Evolutionary conservation across 176 grass and related monocot genomes (phyloP).

Genomic region (Cenchrus purpureus): DNA sequence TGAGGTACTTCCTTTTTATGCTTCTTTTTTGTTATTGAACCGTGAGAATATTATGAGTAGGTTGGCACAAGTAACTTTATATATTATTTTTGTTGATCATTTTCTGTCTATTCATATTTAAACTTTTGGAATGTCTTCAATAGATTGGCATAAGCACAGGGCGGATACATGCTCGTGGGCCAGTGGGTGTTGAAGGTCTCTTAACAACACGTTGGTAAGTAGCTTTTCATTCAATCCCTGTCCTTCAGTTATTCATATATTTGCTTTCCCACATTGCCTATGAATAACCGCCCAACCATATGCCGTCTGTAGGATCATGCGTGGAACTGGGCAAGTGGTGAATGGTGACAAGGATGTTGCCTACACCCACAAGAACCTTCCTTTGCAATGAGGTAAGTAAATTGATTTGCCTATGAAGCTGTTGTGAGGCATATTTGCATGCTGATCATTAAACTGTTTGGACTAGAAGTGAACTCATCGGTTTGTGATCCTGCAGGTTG

Average conservation of each 20-base stretch:
- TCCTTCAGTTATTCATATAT: conserved; percentile 17
- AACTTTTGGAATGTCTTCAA: conserved; percentile 43
- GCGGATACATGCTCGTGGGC: conserved; percentile 96
- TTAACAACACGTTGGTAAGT: conserved; percentile 87
- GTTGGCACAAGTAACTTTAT: neutral
- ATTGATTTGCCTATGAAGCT: neutral
- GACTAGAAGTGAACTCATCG: neutral
- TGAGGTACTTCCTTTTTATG: conserved; percentile 62
- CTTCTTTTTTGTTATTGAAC: neutral
- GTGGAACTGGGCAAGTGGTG: conserved; percentile 80
- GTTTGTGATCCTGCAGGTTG: conserved; percentile 27
- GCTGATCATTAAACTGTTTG: neutral
- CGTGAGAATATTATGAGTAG: neutral
- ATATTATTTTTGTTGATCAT: conserved; percentile 5
- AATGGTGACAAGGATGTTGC: conserved; percentile 73
- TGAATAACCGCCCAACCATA: neutral
- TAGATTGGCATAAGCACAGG: conserved; percentile 99
- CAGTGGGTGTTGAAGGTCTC: conserved; percentile 95
- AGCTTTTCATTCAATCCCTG: neutral
- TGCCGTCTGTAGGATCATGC: conserved; percentile 72
- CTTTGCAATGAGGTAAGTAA: conserved; percentile 52
- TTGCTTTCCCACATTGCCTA: neutral
- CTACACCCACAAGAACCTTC: conserved; percentile 83
- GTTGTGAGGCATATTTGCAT: neutral
- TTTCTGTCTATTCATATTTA: conserved; percentile 13